Conservation (phyloP, 306 rosid genomes). For the Albizia julibrissin region DNA sequence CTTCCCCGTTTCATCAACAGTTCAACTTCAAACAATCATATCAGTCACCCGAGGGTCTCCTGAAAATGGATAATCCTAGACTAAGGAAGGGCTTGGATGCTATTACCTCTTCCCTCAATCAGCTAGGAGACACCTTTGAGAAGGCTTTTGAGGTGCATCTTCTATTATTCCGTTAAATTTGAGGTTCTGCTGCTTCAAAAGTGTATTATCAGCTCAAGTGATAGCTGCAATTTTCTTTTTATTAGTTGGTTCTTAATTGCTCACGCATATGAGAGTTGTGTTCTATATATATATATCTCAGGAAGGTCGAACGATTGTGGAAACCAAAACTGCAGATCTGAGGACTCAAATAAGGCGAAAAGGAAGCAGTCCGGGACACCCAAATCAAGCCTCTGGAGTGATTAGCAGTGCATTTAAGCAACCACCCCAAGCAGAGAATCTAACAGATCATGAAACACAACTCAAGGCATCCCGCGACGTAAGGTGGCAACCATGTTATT, state of each 20-base stretch:
- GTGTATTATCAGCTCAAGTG: background rate
- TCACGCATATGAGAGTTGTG: background rate
- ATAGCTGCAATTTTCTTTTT: background rate
- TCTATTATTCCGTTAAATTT: background rate
- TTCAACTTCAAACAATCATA: conserved; percentile 50
- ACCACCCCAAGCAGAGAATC: conserved; percentile 41
- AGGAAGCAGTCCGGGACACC: conserved; percentile 50
- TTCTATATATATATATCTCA: conserved; percentile 28
- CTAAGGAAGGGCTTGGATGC: conserved; percentile 76
- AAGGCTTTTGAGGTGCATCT: conserved; percentile 82
- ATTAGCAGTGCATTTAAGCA: conserved; percentile 44
- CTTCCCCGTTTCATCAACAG: conserved; percentile 30
- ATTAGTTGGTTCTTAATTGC: background rate
- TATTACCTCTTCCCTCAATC: conserved; percentile 81
- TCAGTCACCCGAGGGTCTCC: conserved; percentile 44
- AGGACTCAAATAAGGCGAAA: conserved; percentile 72
- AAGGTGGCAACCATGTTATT: conserved; percentile 88
- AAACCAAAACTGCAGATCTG: conserved; percentile 81
- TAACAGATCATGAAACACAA: conserved; percentile 63
- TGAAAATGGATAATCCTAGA: conserved; percentile 64
- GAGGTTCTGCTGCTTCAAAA: background rate
- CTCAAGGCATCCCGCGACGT: conserved; percentile 99
- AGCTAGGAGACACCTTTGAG: conserved; percentile 92
- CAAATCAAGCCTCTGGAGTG: conserved; percentile 41
- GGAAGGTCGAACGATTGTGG: conserved; percentile 84